These are phyloP conservation scores for Aspergillus sclerotioniger DNA, from an alignment of 495 filamentous ascomycete species.

Conservation along the genomic window DNA sequence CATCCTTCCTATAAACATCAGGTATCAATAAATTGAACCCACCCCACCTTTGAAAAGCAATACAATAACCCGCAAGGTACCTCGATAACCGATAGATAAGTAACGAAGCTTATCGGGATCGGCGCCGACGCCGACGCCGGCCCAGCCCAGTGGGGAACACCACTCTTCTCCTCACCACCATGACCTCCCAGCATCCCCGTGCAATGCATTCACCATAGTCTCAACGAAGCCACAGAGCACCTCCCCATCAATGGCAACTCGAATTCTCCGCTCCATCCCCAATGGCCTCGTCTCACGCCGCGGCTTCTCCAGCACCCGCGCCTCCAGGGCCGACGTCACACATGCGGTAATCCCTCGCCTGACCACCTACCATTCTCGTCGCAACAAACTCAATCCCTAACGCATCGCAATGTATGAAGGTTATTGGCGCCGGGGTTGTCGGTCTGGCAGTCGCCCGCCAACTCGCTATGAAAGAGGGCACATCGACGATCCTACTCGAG, in stretches of 20 bases:
- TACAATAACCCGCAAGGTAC: too few relatives aligned
- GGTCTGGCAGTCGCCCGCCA: constrained; percentile 83
- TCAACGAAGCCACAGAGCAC: background rate
- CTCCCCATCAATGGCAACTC: constrained; percentile 20
- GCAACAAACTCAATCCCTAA: background rate
- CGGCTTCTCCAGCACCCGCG: constrained; percentile 39
- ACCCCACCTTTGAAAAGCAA: too few relatives aligned
- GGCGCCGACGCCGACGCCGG: background rate
- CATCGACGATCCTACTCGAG: constrained; percentile 78
- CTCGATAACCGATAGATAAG: too few relatives aligned
- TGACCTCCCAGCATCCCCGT: background rate
- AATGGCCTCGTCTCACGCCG: constrained; percentile 23
- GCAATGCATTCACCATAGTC: background rate
- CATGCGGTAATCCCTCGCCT: constrained; percentile 57
- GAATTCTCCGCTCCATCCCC: constrained; percentile 15
- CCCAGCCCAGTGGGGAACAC: background rate
- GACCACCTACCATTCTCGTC: too few relatives aligned
- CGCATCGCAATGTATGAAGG: constrained; percentile 38
- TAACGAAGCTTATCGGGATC: background rate
- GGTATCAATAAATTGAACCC: background rate
- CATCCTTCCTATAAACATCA: background rate
- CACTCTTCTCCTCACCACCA: background rate
- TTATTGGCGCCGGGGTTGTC: constrained; percentile 88
- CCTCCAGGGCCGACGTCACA: constrained; percentile 66
- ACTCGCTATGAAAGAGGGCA: constrained; percentile 62